Conservation (phyloP, 148 eudicot species). For the Simmondsia chinensis region DNA sequence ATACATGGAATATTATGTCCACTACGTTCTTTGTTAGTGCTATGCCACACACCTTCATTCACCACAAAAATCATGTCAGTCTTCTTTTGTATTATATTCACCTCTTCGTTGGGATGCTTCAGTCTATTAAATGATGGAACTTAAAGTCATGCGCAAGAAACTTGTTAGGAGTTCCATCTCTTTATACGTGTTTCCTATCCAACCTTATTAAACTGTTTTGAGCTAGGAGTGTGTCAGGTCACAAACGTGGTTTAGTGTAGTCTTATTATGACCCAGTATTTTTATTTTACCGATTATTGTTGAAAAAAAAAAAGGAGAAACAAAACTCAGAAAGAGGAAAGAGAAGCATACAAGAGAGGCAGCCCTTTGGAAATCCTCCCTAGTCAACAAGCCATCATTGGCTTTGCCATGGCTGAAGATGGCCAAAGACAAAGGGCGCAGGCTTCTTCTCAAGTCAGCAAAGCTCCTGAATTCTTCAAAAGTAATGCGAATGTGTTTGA, state of each 20-base stretch:
- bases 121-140: too few relatives aligned
- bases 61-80: neutral
- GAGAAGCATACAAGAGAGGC: conserved; percentile 51
- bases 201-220: too few relatives aligned
- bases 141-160: too few relatives aligned
- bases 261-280: too few relatives aligned
- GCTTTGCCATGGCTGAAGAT: conserved; percentile 71
- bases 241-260: too few relatives aligned
- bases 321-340: too few relatives aligned
- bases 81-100: neutral
- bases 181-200: too few relatives aligned
- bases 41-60: conserved; percentile 71
- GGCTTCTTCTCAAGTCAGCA: conserved; percentile 48
- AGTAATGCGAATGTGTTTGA: conserved; percentile 33
- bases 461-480: conserved; percentile 66
- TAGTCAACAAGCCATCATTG: conserved; percentile 61
- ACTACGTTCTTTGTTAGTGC: conserved; percentile 47
- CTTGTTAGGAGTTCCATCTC: too few relatives aligned
- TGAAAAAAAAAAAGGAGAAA: neutral
- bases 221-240: too few relatives aligned
- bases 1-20: conserved; percentile 63
- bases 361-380: conserved; percentile 74
- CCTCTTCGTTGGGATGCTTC: too few relatives aligned
- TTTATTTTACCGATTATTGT: too few relatives aligned
- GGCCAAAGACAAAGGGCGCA: conserved; percentile 65